phyloP scores from a whole-genome alignment of 2,329 filamentous ascomycete species.

The Penicillium sp. region DNA sequence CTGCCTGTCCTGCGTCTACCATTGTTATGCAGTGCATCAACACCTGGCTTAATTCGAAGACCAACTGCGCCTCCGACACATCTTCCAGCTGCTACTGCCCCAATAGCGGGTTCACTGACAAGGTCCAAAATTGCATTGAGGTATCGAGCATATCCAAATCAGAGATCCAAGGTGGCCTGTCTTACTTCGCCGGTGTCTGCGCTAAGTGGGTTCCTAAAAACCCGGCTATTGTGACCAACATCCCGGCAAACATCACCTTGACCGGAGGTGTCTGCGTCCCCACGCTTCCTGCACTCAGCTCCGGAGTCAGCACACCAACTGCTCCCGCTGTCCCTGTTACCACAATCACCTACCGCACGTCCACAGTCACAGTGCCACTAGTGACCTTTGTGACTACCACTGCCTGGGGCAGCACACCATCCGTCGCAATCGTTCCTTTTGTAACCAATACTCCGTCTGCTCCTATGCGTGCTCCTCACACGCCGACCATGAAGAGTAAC shows the following conservation, averaged over 20 bases:
- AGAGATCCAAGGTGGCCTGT: conserved; percentile 68
- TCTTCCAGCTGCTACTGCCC: conserved; percentile 87
- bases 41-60: conserved; percentile 72
- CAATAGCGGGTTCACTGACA: conserved; percentile 69
- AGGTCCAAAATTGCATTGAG: conserved; percentile 78
- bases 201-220: conserved; percentile 71
- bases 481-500: not conserved
- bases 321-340: conserved; percentile 34
- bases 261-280: conserved; percentile 47
- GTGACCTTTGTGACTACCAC: conserved; percentile 43
- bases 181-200: conserved; percentile 91
- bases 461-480: not conserved
- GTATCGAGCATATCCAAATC: conserved; percentile 68
- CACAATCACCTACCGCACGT: conserved; percentile 43
- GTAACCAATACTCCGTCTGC: conserved; percentile 16
- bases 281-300: conserved; percentile 49
- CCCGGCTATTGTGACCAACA: conserved; percentile 79
- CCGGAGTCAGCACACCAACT: conserved; percentile 39
- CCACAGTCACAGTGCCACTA: conserved; percentile 46
- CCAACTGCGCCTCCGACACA: conserved; percentile 79
- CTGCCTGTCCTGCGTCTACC: conserved; percentile 42
- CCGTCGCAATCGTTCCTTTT: conserved; percentile 35
- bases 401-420: conserved; percentile 17
- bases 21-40: conserved; percentile 87
- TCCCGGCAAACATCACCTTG: conserved; percentile 62